Conservation (phyloP, 2,329 filamentous ascomycete species). For the Curvularia verruculosa region DNA sequence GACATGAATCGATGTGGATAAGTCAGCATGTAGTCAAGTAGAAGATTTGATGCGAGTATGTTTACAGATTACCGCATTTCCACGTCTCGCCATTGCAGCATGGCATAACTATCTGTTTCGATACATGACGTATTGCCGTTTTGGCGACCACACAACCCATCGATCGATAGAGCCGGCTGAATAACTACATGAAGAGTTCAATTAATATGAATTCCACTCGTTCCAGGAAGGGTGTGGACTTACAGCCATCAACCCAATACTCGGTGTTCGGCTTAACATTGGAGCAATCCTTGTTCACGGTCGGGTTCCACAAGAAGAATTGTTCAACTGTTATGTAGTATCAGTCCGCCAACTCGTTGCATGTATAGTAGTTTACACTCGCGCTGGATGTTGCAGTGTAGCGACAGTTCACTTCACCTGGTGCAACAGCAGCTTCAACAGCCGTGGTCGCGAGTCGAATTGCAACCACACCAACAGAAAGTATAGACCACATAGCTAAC, state of each 20-base stretch:
- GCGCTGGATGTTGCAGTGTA: too few species aligned
- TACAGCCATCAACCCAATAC: conserved; percentile 43
- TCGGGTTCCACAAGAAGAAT: conserved; percentile 39
- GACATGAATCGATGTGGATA: neutral
- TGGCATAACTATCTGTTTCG: conserved; percentile 26
- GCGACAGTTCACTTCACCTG: neutral
- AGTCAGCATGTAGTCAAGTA: too few species aligned
- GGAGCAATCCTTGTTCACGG: conserved; percentile 33
- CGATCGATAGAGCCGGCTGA: neutral
- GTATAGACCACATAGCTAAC: neutral
- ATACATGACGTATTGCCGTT: conserved; percentile 44
- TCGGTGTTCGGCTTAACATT: conserved; percentile 36
- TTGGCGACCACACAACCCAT: conserved; percentile 39
- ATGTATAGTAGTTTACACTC: conserved; percentile 37
- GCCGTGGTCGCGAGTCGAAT: conserved; percentile 13
- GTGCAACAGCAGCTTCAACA: neutral
- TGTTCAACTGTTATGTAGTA: conserved; percentile 27
- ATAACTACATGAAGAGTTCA: neutral
- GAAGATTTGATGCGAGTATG: too few species aligned
- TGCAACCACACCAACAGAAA: conserved; percentile 9
- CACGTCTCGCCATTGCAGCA: conserved; percentile 18
- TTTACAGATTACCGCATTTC: conserved; percentile 7
- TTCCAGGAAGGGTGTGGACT: too few species aligned
- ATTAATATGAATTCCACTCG: neutral
- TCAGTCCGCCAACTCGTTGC: conserved; percentile 23